Base-by-base conservation (phyloP, 768 basidiomycete genomes). In the Leccinum incarnatum region DNA sequence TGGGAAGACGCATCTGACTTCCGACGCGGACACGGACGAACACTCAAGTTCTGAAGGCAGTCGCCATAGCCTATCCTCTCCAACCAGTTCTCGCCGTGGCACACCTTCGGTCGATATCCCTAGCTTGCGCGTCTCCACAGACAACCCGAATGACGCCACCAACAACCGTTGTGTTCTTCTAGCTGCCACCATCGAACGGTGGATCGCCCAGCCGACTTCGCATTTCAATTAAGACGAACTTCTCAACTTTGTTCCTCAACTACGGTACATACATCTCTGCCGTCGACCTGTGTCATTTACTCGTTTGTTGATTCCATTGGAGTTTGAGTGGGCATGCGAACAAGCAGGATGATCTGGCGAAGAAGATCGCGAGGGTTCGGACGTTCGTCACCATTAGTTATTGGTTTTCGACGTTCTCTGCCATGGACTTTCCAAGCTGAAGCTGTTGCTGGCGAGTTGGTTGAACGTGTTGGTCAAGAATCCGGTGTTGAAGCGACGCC, bases 351-450 rank as follows among this genome's bases (percentile, higher is more conserved):
- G 88, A 91, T 61, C 81, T 81, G 55, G 82, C 87, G 34, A 80
- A 86, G 56, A 81, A 87, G 53, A 86, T 95, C 55, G 92, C 93
- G 27, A 83, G 92, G 45, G 91, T 94, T 10, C 79, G 95, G 67
- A 95, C 94, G 11, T 95, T 93, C 69, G 89, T 93, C 32, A 91
- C 93, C 5, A 85, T 95, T 55, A 83, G 92, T 46, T 93, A 93
- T 68, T 97, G 95, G 94, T 71, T 95, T 47, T 75, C 92, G 67
- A 93, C 92, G 7, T 95, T 95, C 72, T 96, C 95, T 72, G 81
- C 81, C 51, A 88, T 91, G 62, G 94, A 96, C 70, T 96, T 95
- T 67, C 89, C 46, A 87, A 89, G 65, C 73, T 96, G 67, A 79
- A 94, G 64, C 69, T 86, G 25, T 70, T 88, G 46, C 77, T 95